Evolutionary conservation across 306 rosid species (phyloP), one percentile per base, ranked within the genome.

Genomic region (Vachellia collinsii): DNA sequence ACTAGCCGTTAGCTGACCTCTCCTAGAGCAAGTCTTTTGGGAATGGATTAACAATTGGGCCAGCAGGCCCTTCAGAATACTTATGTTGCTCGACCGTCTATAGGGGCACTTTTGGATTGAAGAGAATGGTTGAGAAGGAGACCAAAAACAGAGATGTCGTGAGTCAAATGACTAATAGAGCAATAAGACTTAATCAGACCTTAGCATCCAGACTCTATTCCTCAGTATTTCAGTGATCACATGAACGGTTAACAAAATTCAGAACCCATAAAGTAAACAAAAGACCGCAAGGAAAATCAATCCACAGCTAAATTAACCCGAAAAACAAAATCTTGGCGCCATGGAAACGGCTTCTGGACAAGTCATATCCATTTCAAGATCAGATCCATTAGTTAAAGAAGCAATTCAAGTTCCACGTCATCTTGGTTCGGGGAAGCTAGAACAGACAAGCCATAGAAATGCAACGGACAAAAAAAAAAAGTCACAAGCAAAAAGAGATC

Each of bases 311-410:
- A 61, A 61, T 23, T 11, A 25, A 61, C 11, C 16, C 38, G 3
- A 29, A 80, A 77, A 8, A 76, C 7, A 9, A 53, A 72, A 72
- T 5, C 62, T 84, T 44, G 13, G 70, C 0, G n/a, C 62, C 2
- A 53, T 67, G n/a, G 16, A 10, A 80, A 64, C 34, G 3, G 5
- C 47, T 22, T 43, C 63, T 20, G 44, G 74, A 44, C 22, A 80
- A 75, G 65, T 19, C 23, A 78, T 29, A 59, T 54, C 77, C 82
- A 10, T 82, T 59, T 25, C 19, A 29, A 79, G 14, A 79, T 72
- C 79, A 84, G 90, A 91, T 91, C 92, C 87, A 82, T 61, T 47
- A 29, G 77, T 72, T 50, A 20, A 47, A 72, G 81, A 34, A 42
- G 70, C 85, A 82, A 85, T 79, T 82, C 76, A 82, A 83, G 61